Evolutionary conservation across 2,329 filamentous ascomycete genomes (phyloP).

Genomic region (Lecanoromycetidae sp.): DNA sequence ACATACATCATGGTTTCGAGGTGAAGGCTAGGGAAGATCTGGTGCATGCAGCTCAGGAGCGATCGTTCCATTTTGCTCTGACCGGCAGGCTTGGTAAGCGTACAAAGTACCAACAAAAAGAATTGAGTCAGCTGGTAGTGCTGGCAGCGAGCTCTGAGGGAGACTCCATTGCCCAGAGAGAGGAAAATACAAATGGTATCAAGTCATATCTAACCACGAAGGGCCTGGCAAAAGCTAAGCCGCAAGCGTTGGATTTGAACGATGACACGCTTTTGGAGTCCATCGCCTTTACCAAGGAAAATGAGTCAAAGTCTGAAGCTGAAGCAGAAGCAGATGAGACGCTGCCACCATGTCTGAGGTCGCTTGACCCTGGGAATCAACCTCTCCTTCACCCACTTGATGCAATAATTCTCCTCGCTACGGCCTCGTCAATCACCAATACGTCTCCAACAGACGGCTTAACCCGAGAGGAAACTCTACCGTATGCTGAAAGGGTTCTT

Average conservation of each 20-base stretch:
- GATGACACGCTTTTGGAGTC: slow-evolving; percentile 86
- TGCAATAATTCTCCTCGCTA: slow-evolving; percentile 68
- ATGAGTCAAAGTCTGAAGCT: slow-evolving; percentile 23
- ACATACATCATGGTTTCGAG: slow-evolving; percentile 74
- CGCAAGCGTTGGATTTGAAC: slow-evolving; percentile 60
- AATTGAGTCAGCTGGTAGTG: slow-evolving; percentile 75
- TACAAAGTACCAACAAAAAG: slow-evolving; percentile 33
- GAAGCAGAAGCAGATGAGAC: slow-evolving; percentile 35
- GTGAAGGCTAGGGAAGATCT: slow-evolving; percentile 61
- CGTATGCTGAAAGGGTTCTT: slow-evolving; percentile 79
- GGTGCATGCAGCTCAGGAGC: slow-evolving; percentile 51
- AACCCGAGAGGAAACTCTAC: slow-evolving; percentile 84
- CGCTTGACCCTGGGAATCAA: slow-evolving; percentile 64
- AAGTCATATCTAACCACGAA: slow-evolving; percentile 15
- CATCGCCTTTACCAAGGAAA: slow-evolving; percentile 60
- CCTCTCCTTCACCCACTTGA: slow-evolving; percentile 73
- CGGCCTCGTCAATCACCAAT: slow-evolving; percentile 81
- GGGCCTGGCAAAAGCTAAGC: slow-evolving; percentile 25
- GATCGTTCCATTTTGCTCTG: slow-evolving; percentile 67
- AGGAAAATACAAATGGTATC: slow-evolving; percentile 19
- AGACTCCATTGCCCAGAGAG: slow-evolving; percentile 17
- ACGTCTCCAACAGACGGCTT: slow-evolving; percentile 72
- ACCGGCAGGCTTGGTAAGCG: slow-evolving; percentile 71
- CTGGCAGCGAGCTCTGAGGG: slow-evolving; percentile 55
- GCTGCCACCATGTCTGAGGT: slow-evolving; percentile 50